A percentile compares a stretch with the other conserved stretches of the same genome.
phyloP scores from a whole-genome alignment of 441 rosid species.

The Dalechampia spathulata region DNA sequence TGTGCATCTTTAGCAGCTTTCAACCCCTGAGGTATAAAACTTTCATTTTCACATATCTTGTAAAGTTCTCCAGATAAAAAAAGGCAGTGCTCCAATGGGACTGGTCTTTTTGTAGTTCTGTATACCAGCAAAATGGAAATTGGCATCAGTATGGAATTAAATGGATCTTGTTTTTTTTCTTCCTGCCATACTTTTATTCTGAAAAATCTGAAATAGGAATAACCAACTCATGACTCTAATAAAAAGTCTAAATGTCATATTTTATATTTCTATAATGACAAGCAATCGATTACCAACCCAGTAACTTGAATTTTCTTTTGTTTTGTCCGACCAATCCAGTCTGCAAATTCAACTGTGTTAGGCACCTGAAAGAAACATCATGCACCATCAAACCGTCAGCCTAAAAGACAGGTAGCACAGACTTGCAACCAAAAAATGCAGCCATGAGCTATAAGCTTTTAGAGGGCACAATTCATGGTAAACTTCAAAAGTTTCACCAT shows the following conservation, averaged over 20 bases:
- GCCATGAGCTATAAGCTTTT: neutral
- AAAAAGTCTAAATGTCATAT: too few species aligned
- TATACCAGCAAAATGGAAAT: constrained; percentile 14
- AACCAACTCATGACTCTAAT: too few species aligned
- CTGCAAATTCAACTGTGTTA: constrained; percentile 92
- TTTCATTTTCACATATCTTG: constrained; percentile 76
- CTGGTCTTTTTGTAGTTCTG: constrained; percentile 95
- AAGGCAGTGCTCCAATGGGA: constrained; percentile 93
- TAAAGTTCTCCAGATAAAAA: constrained; percentile 87
- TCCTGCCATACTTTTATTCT: neutral
- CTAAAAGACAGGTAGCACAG: neutral
- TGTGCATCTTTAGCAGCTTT: constrained; percentile 73
- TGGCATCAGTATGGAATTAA: constrained; percentile 8
- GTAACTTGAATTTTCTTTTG: constrained; percentile 90
- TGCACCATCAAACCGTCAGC: neutral
- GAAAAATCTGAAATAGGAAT: neutral
- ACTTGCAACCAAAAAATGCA: too few species aligned
- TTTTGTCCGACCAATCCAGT: constrained; percentile 97
- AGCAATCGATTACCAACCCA: constrained; percentile 46
- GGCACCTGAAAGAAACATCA: constrained; percentile 58
- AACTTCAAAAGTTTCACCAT: neutral
- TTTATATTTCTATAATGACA: too few species aligned
- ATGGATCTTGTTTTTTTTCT: neutral
- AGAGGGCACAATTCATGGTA: neutral
- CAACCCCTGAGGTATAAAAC: constrained; percentile 54